These are phyloP conservation scores for Lathyrus aphaca DNA, from an alignment of 306 rosid genomes.

Conservation along the genomic window DNA sequence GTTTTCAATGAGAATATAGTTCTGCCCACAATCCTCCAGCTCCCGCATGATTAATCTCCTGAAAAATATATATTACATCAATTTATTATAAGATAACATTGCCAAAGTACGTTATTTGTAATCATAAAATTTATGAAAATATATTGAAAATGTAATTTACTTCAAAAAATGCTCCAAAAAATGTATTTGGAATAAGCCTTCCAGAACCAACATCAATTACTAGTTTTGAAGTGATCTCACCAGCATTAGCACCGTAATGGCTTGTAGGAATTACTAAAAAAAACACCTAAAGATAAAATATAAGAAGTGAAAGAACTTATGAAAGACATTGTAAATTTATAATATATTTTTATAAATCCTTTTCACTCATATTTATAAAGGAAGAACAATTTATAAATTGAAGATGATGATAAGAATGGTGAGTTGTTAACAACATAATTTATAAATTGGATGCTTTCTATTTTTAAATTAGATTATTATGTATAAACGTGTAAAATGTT, in stretches of 20 bases:
- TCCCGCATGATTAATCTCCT: too few relatives aligned
- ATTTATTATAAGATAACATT: slow-evolving; percentile 19
- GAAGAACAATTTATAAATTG: neutral
- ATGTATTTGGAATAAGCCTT: slow-evolving; percentile 55
- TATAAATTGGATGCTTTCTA: neutral
- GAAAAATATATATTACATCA: too few relatives aligned
- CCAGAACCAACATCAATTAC: slow-evolving; percentile 49
- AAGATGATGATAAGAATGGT: too few relatives aligned
- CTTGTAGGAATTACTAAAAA: too few relatives aligned
- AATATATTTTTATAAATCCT: neutral
- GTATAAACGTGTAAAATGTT: too few relatives aligned
- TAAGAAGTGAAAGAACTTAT: too few relatives aligned
- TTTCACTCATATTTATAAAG: slow-evolving; percentile 3
- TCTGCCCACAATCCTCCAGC: too few relatives aligned
- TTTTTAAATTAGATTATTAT: neutral
- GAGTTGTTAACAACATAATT: neutral
- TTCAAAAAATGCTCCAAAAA: slow-evolving; percentile 73
- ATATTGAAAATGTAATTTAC: slow-evolving; percentile 23
- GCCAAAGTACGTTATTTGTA: too few relatives aligned
- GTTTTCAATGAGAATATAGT: too few relatives aligned
- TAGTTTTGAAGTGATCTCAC: too few relatives aligned
- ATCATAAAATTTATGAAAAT: neutral
- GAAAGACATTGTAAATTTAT: slow-evolving; percentile 25
- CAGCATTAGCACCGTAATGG: too few relatives aligned
- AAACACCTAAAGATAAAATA: too few relatives aligned